phyloP scores from a whole-genome alignment of 2,329 filamentous ascomycete genomes.

The Sclerotinia nivalis region DNA sequence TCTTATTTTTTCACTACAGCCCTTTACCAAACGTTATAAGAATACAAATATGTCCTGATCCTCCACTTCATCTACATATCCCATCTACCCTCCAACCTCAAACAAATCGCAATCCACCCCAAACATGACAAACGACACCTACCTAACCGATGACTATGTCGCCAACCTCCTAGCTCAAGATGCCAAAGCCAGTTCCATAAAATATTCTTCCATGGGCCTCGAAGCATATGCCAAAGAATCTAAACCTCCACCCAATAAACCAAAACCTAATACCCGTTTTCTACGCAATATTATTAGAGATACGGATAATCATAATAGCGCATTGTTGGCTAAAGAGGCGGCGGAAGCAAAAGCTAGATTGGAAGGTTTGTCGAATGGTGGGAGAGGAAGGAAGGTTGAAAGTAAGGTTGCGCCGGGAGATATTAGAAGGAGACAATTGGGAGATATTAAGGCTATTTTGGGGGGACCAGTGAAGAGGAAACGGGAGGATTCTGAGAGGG shows the following conservation, averaged over 20 bases:
- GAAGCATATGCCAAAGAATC: conserved; percentile 60
- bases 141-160: conserved; percentile 76
- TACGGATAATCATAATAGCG: conserved; percentile 85
- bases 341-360: conserved; percentile 75
- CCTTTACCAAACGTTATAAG: not conserved
- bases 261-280: conserved; percentile 91
- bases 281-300: conserved; percentile 84
- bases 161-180: conserved; percentile 78
- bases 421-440: conserved; percentile 59
- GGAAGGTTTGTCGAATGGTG: conserved; percentile 54
- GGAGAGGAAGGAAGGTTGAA: conserved; percentile 45
- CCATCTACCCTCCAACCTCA: not conserved
- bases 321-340: conserved; percentile 79
- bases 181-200: conserved; percentile 70
- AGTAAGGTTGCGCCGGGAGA: conserved; percentile 52
- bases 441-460: conserved; percentile 61
- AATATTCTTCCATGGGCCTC: conserved; percentile 73
- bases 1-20: not conserved
- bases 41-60: not conserved
- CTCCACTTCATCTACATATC: not conserved
- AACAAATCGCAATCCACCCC: not conserved
- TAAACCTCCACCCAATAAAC: conserved; percentile 58
- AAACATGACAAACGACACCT: conserved; percentile 14
- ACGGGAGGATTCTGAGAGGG: conserved; percentile 26
- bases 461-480: conserved; percentile 39